Evolutionary conservation across 352 stramenopile species (phyloP), one percentile per base, ranked within the genome.

Genomic region (Phytophthora constricta): DNA sequence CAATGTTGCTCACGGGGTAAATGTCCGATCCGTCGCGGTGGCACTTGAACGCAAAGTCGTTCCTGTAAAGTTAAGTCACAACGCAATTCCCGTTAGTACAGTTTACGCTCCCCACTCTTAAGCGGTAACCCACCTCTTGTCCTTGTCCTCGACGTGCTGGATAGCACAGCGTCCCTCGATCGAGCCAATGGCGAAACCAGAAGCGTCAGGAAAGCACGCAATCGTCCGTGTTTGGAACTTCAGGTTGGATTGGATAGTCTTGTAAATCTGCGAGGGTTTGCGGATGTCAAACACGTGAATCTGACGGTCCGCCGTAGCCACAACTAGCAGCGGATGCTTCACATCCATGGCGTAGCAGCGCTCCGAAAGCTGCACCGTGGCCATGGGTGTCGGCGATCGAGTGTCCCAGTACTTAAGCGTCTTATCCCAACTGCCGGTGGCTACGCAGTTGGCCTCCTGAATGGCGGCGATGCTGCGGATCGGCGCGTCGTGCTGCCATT

Each of bases 391-490:
- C 5, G 92, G 90, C 65, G 83, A 89, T 39, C 96, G 79, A 33
- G 86, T 96, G 74, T 99, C 97, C 97, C 97, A 99, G 76, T 98
- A 99, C 84, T 98, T 98, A 58, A 99, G 61, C 46, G 93, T 97
- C 58, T 97, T 96, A 82, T 98, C 92, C 93, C 95, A 98, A 57
- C 86, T 92, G n/a, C 91, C 96, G 17, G 91, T 98, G 19, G 97
- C 92, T 54, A 99, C 92, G 57, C 97, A 88, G 51, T 93, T 97
- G 42, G 79, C 81, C 26, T 93, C 80, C 34, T 82, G 77, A 53
- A 98, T 82, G 34, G 90, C 92, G 5, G 79, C 74, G 33, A 98
- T 95, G 39, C 73, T 82, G 62, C 93, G 92, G 67, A 98, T 96
- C 39, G 95, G 95, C 54, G 90, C 84, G 69, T 98, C 94, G 62